Evolutionary conservation across 257 asterid genomes (phyloP).

Genomic region (Solanum tarapatanum): DNA sequence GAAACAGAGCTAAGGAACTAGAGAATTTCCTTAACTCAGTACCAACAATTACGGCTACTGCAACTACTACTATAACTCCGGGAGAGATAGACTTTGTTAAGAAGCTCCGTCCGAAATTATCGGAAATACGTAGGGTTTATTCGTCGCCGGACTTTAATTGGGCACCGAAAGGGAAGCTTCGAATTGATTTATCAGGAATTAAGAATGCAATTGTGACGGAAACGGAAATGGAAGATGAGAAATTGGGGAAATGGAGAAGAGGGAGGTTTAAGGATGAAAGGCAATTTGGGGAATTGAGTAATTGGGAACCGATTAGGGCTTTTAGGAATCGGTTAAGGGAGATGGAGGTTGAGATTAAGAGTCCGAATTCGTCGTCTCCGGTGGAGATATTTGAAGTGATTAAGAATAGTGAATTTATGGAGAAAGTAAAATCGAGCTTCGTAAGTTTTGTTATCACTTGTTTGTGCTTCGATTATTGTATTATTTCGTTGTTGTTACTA

Average conservation of each 20-base stretch:
- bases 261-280: conserved; percentile 49
- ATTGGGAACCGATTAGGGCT: conserved; percentile 71
- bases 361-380: conserved; percentile 27
- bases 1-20: conserved; percentile 65
- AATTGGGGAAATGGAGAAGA: conserved; percentile 40
- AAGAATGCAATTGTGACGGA: conserved; percentile 70
- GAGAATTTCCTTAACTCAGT: conserved; percentile 85
- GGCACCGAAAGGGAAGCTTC: conserved; percentile 40
- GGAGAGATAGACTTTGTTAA: conserved; percentile 76
- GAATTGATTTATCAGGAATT: conserved; percentile 58
- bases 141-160: conserved; percentile 85
- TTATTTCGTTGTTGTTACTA: neutral
- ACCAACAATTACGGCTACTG: conserved; percentile 65
- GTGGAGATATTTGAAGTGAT: conserved; percentile 70
- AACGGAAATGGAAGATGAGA: conserved; percentile 52
- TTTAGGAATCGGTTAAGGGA: conserved; percentile 60
- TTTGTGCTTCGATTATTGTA: neutral
- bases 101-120: conserved; percentile 71
- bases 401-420: conserved; percentile 83
- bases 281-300: conserved; percentile 45
- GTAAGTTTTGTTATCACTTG: conserved; percentile 21
- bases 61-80: conserved; percentile 39
- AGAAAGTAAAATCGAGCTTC: conserved; percentile 82
- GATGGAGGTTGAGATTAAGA: conserved; percentile 65
- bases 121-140: conserved; percentile 70